Percentiles rank a stretch among this genome's conserved stretches.
Evolutionary conservation across 768 basidiomycete genomes (phyloP).

Genomic region (Terana coerulea): DNA sequence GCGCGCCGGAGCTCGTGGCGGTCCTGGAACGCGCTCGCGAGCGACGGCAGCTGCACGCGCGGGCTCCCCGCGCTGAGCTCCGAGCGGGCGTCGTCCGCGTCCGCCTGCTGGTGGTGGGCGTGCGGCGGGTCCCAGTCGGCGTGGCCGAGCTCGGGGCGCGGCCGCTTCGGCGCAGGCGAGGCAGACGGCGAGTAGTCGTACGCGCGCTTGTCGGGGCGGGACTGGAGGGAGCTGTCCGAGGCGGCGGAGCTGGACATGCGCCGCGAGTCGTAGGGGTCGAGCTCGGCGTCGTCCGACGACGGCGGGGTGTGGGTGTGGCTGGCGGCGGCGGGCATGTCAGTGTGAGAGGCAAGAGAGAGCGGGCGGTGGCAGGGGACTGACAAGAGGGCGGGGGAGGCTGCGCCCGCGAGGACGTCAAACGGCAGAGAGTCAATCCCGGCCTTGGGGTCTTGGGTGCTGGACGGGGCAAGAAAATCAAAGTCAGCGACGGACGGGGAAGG

Average conservation of each 20-base stretch:
- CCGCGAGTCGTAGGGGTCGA: constrained; percentile 54
- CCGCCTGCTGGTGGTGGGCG: background rate
- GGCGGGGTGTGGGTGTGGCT: constrained; percentile 23
- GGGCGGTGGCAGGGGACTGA: constrained; percentile 12
- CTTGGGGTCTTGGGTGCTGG: constrained; percentile 38
- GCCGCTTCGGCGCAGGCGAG: constrained; percentile 46
- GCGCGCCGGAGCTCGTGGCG: constrained; percentile 59
- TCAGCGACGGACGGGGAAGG: background rate
- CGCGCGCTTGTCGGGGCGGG: constrained; percentile 57
- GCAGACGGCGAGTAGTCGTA: constrained; percentile 44
- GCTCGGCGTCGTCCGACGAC: constrained; percentile 41
- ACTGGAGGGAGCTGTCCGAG: constrained; percentile 61
- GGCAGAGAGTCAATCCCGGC: constrained; percentile 27
- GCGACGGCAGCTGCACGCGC: constrained; percentile 20
- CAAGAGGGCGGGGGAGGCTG: constrained; percentile 32
- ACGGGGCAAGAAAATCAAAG: background rate
- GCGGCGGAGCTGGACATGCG: constrained; percentile 79
- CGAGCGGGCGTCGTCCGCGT: constrained; percentile 15
- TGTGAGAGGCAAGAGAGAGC: background rate
- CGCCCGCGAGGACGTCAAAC: constrained; percentile 39
- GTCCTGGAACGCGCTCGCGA: constrained; percentile 68
- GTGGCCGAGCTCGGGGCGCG: constrained; percentile 31
- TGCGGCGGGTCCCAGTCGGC: constrained; percentile 10
- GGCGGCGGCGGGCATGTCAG: constrained; percentile 20
- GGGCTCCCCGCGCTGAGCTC: constrained; percentile 23